phyloP scores from a whole-genome alignment of 129 eudicot species.

The Cynara cardunculus region DNA sequence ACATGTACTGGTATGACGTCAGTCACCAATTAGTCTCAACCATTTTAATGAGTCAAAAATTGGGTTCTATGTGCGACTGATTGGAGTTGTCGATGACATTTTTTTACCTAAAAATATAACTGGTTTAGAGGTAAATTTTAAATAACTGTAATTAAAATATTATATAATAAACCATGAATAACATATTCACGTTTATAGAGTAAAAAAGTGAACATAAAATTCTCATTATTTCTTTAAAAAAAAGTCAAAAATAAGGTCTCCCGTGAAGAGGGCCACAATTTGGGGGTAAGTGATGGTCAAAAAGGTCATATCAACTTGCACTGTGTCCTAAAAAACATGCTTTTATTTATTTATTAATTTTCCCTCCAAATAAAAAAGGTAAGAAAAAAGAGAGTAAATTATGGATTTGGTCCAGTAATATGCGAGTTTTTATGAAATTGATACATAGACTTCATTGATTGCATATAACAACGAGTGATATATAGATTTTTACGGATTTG shows the following conservation, averaged over 20 bases:
- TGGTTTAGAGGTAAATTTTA: neutral
- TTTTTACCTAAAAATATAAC: no score
- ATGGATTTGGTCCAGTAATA: neutral
- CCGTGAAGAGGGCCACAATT: conserved; percentile 19
- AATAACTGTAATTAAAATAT: neutral
- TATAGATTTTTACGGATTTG: neutral
- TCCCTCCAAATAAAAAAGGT: conserved; percentile 8
- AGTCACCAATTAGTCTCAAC: no score
- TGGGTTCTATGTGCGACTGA: no score
- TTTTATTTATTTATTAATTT: neutral
- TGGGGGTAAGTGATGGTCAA: conserved; percentile 24
- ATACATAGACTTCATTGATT: no score
- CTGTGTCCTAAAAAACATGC: neutral
- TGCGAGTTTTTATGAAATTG: neutral
- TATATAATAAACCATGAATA: neutral
- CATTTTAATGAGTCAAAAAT: no score
- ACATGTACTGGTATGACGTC: no score
- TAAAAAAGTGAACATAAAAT: neutral
- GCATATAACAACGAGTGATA: neutral
- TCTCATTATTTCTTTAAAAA: neutral
- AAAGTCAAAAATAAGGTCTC: conserved; percentile 27
- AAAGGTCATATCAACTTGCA: conserved; percentile 19
- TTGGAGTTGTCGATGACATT: no score
- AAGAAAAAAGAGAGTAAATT: no score
- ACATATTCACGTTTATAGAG: neutral